A percentile compares a stretch with the other conserved stretches of the same genome.
These are phyloP conservation scores for Exsudoporus floridanus DNA, from an alignment of 1,284 basidiomycete species.

Conservation along the genomic window DNA sequence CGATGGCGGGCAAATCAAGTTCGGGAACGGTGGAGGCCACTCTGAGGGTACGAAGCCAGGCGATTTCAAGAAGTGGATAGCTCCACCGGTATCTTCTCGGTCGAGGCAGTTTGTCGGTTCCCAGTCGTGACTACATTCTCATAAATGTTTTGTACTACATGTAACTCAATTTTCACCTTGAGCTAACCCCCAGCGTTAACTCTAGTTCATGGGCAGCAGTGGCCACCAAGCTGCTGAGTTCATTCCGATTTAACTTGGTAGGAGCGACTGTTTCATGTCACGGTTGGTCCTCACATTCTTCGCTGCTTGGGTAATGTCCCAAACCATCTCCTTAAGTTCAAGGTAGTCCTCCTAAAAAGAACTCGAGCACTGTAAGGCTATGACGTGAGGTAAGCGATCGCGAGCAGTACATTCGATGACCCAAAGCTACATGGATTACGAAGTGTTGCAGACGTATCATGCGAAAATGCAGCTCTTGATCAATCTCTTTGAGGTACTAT, in stretches of 20 bases:
- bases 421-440: too few species aligned
- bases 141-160: constrained; percentile 3
- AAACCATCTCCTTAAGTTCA: too few species aligned
- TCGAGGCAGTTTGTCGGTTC: not conserved
- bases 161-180: not conserved
- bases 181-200: not conserved
- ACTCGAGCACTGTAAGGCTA: too few species aligned
- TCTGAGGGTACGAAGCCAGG: not conserved
- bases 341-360: too few species aligned
- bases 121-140: not conserved
- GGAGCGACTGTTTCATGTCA: not conserved
- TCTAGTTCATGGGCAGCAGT: not conserved
- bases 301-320: too few species aligned
- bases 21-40: not conserved
- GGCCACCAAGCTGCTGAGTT: not conserved
- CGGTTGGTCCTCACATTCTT: too few species aligned
- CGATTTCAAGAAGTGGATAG: not conserved
- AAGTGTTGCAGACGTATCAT: not conserved
- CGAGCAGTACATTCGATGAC: too few species aligned
- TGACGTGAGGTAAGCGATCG: too few species aligned
- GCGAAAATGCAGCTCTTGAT: not conserved
- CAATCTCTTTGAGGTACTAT: not conserved
- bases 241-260: not conserved
- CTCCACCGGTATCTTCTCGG: too few species aligned
- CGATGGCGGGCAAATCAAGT: not conserved